Evolutionary conservation across 139 green algal species (phyloP).

Genomic region (Chlorella sp.): DNA sequence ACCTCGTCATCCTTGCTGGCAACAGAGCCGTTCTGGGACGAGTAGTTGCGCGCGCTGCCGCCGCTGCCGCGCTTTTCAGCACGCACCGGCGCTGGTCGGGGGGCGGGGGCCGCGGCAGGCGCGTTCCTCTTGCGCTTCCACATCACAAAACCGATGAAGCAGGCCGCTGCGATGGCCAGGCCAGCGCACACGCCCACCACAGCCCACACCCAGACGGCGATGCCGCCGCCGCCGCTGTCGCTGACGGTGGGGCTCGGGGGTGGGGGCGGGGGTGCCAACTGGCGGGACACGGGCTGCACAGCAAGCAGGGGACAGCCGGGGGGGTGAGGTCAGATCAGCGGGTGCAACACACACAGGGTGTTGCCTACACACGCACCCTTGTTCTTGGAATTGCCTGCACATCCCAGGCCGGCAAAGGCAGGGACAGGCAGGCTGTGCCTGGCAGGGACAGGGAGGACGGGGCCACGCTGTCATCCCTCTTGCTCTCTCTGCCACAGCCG

Average conservation of each 20-base stretch:
- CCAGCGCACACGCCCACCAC: constrained; percentile 24
- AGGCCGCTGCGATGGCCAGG: constrained; percentile 23
- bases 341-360: background rate
- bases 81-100: background rate
- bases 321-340: background rate
- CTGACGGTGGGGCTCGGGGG: background rate
- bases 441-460: too few species aligned
- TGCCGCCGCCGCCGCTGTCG: constrained; percentile 15
- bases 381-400: too few species aligned
- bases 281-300: background rate
- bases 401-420: too few species aligned
- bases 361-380: too few species aligned
- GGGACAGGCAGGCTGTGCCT: too few species aligned
- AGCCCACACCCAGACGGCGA: constrained; percentile 25
- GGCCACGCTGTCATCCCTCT: too few species aligned
- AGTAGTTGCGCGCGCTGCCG: background rate
- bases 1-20: background rate
- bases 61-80: background rate
- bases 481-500: too few species aligned
- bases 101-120: background rate
- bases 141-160: constrained; percentile 26
- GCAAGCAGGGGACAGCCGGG: background rate
- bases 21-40: background rate
- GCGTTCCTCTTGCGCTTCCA: constrained; percentile 1
- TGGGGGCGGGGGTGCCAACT: background rate